phyloP scores from a whole-genome alignment of 352 stramenopile species.

The Ophiocytium majus region DNA sequence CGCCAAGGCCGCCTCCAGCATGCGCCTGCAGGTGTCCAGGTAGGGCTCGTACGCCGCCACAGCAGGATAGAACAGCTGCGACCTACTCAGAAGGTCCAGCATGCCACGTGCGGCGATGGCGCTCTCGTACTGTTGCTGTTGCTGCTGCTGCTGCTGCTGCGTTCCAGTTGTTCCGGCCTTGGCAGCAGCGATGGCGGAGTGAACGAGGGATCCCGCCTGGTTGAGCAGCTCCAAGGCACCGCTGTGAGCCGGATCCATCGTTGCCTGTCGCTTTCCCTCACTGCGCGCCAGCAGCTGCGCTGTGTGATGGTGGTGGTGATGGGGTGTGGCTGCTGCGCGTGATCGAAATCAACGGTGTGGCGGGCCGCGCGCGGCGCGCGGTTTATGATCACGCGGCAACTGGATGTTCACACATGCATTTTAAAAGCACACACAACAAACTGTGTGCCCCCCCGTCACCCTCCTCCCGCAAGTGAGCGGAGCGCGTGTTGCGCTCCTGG shows the following conservation, averaged over 20 bases:
- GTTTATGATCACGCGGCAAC: too few species aligned
- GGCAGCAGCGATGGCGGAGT: background rate
- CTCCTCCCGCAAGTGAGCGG: too few species aligned
- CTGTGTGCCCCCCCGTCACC: too few species aligned
- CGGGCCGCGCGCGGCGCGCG: too few species aligned
- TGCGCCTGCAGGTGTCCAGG: background rate
- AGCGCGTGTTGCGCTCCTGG: too few species aligned
- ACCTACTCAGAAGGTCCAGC: background rate
- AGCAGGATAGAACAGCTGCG: background rate
- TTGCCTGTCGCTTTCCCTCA: too few species aligned
- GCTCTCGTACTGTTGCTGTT: background rate
- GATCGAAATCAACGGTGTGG: too few species aligned
- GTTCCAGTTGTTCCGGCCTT: background rate
- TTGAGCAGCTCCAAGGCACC: conserved; percentile 15
- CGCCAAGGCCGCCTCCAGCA: background rate
- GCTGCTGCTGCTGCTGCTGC: background rate
- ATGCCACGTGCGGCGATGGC: background rate
- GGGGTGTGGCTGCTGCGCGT: too few species aligned
- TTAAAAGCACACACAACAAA: too few species aligned
- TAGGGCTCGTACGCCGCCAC: background rate
- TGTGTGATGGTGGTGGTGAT: too few species aligned
- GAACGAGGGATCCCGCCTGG: background rate
- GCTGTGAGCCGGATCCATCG: background rate
- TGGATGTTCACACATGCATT: too few species aligned
- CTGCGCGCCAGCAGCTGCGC: too few species aligned